Evolutionary conservation across 148 eudicot genomes (phyloP), one percentile per base, ranked within the genome.

Genomic region (Fallopia convolvulus): DNA sequence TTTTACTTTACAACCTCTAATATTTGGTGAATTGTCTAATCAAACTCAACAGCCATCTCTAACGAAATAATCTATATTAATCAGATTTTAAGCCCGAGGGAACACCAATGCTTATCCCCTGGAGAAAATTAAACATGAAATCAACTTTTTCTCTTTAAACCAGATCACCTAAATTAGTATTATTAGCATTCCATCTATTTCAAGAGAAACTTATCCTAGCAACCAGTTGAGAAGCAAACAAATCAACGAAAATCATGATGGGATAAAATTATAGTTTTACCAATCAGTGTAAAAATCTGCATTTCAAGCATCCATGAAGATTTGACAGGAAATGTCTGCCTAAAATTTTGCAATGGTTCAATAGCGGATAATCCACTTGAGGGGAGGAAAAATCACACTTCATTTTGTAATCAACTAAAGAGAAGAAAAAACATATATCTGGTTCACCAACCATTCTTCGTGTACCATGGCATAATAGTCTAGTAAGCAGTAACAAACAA

Each of bases 11-110:
- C 42, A 36, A 15, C 72, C 72, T 66, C 2, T 32, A 36, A 12
- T 11, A 66, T 58, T 58, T 66, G 72, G 72, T 68, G 72, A 68
- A 36, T 68, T 68, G 44, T 36, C 72, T 41, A 5, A 68, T 68
- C 72, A 68, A 68, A 14, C 17, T 15, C 72, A 68, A 66, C 44
- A 33, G 15, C 70, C 56, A 52, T 15, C 56, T 52, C 56, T 52
- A 52, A 56, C n/a, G 6, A 56, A 56, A 7, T 20, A 20, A 6
- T 4, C 23, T 6, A 56, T 21, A 20, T 21, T 13, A 6, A 20
- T 56, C 63, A 56, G n/a, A 56, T 18, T 56, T 50, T 14, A 50
- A 13, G 55, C 55, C 4, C 4, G 39, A 36, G 39, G 39, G 30
- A 26, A 26, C 30, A 26, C 30, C 30, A 26, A 26, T 26, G 30